Evolutionary conservation across 2,329 filamentous ascomycete genomes (phyloP).

Genomic region (Thelonectria blattea): DNA sequence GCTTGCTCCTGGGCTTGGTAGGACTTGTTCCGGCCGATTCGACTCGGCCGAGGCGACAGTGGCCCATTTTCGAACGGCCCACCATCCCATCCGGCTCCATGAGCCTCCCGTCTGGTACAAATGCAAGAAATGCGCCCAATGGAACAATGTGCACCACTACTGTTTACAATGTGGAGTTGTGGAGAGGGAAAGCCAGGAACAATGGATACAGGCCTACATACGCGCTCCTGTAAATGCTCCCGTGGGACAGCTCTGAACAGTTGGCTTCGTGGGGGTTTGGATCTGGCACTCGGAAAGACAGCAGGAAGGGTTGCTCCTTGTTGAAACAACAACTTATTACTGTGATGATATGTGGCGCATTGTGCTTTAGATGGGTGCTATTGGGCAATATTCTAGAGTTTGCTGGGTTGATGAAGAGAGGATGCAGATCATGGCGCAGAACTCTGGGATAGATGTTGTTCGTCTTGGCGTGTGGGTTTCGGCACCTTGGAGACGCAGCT

Average conservation of each 20-base stretch:
- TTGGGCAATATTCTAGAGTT: background rate
- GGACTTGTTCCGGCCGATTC: constrained; percentile 3
- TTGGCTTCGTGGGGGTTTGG: background rate
- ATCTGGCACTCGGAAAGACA: background rate
- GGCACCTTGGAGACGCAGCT: background rate
- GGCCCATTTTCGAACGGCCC: constrained; percentile 6
- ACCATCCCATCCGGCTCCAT: constrained; percentile 3
- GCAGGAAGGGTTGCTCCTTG: background rate
- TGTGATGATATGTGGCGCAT: no score
- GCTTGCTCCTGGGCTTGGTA: background rate
- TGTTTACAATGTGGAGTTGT: constrained; percentile 13
- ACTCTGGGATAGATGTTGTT: constrained; percentile 1
- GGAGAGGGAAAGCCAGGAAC: constrained; percentile 8
- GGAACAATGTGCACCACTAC: constrained; percentile 9
- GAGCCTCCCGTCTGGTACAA: constrained; percentile 1
- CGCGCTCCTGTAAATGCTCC: constrained; percentile 1
- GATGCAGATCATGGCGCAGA: background rate
- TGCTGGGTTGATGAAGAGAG: background rate
- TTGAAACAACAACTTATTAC: background rate
- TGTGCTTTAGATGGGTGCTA: background rate
- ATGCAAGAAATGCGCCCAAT: constrained; percentile 1
- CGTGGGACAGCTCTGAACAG: background rate
- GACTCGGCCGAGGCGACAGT: background rate
- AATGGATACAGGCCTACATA: constrained; percentile 24
- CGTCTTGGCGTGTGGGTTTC: constrained; percentile 7